Percentiles rank a stretch among this genome's conserved stretches.
phyloP scores from a whole-genome alignment of 1,284 basidiomycete species.

The Xerocomus alliaceus region DNA sequence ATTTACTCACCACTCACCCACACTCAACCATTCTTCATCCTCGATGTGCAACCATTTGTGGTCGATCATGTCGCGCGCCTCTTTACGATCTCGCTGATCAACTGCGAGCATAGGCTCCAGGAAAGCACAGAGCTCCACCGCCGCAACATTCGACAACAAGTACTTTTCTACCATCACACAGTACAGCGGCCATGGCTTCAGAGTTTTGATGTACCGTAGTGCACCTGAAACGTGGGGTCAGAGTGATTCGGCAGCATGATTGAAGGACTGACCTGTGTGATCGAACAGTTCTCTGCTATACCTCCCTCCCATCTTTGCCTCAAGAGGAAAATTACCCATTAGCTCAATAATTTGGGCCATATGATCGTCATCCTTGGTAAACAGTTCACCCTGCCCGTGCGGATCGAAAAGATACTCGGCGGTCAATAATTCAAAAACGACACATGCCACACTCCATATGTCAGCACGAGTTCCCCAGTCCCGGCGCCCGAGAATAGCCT shows the following conservation, averaged over 20 bases:
- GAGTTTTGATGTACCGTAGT: slow-evolving; percentile 77
- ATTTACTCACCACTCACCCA: slow-evolving; percentile 52
- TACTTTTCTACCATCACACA: slow-evolving; percentile 89
- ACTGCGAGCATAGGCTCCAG: slow-evolving; percentile 80
- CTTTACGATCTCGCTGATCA: slow-evolving; percentile 71
- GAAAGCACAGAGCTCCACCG: slow-evolving; percentile 70
- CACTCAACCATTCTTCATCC: slow-evolving; percentile 51
- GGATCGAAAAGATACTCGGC: slow-evolving; percentile 91
- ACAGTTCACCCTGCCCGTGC: slow-evolving; percentile 80
- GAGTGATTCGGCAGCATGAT: neutral
- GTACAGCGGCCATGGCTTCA: slow-evolving; percentile 85
- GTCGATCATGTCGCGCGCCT: slow-evolving; percentile 75
- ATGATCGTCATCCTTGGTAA: slow-evolving; percentile 93
- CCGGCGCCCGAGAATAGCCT: slow-evolving; percentile 85
- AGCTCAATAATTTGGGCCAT: slow-evolving; percentile 94
- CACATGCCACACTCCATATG: slow-evolving; percentile 88
- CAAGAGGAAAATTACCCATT: slow-evolving; percentile 72
- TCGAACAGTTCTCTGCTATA: slow-evolving; percentile 88
- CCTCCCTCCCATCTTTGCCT: slow-evolving; percentile 83
- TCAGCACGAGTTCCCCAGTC: slow-evolving; percentile 89
- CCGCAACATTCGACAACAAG: slow-evolving; percentile 66
- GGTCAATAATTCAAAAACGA: slow-evolving; percentile 86
- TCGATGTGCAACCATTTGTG: slow-evolving; percentile 75
- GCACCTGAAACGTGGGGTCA: slow-evolving; percentile 47
- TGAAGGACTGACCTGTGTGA: slow-evolving; percentile 60